Conservation (phyloP, 2,329 filamentous ascomycete genomes). For the Trichoderma polysporum region DNA sequence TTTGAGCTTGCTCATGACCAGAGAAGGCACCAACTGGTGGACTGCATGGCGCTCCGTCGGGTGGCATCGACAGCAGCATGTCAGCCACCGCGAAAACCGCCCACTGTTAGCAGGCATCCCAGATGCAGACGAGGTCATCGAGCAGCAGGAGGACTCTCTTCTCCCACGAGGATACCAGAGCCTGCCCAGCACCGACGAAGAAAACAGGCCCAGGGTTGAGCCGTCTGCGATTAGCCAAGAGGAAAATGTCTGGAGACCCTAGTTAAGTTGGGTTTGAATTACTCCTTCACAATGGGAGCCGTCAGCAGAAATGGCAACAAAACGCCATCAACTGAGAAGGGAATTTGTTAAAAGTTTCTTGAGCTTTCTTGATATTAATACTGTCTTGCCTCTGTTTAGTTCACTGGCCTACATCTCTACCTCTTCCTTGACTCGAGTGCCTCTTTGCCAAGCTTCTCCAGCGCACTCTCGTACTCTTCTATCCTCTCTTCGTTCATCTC, state of each 20-base stretch:
- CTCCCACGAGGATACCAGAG: conserved; percentile 26
- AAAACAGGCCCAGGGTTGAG: conserved; percentile 28
- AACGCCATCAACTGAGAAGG: background rate
- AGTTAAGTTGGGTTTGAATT: background rate
- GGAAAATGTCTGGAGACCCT: conserved; percentile 28
- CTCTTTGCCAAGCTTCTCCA: conserved; percentile 63
- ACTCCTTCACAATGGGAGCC: background rate
- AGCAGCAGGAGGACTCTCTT: conserved; percentile 21
- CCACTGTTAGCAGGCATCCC: conserved; percentile 34
- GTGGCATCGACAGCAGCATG: conserved; percentile 20
- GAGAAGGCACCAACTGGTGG: conserved; percentile 34
- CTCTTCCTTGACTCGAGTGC: conserved; percentile 42
- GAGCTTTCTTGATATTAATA: background rate
- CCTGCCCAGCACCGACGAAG: conserved; percentile 18
- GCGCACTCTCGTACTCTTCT: conserved; percentile 52
- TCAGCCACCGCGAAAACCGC: conserved; percentile 25
- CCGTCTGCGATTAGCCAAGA: conserved; percentile 28
- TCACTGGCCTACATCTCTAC: conserved; percentile 14
- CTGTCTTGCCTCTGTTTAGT: background rate
- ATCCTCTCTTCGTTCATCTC: conserved; percentile 50
- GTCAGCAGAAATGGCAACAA: background rate
- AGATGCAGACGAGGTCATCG: conserved; percentile 29
- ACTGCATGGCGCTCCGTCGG: conserved; percentile 27
- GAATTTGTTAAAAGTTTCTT: background rate
- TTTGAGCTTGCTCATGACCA: conserved; percentile 33